phyloP scores from a whole-genome alignment of 2,329 filamentous ascomycete species.

The Myriosclerotinia curreyana region DNA sequence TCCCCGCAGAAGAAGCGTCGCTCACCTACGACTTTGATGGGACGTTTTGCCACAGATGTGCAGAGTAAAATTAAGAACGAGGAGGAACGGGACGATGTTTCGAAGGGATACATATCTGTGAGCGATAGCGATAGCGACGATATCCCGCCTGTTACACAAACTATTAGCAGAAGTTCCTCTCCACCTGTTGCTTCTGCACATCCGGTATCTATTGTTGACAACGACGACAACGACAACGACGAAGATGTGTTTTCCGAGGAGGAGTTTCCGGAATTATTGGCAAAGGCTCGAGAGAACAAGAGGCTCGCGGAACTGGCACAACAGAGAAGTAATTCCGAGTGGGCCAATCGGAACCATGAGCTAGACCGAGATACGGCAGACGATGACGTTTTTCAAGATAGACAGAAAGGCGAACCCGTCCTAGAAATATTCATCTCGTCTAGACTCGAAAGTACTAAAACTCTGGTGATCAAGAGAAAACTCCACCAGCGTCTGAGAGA shows the following conservation, averaged over 20 bases:
- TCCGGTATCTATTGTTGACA: slow-evolving; percentile 11
- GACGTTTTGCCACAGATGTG: slow-evolving; percentile 28
- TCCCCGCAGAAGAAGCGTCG: slow-evolving; percentile 16
- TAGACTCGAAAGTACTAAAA: slow-evolving; percentile 56
- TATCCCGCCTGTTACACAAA: slow-evolving; percentile 13
- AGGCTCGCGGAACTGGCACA: slow-evolving; percentile 27
- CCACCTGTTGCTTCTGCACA: background rate
- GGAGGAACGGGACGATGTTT: slow-evolving; percentile 13
- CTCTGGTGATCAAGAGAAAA: slow-evolving; percentile 63
- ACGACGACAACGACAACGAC: slow-evolving; percentile 31
- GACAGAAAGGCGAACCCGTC: slow-evolving; percentile 39
- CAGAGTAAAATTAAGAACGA: slow-evolving; percentile 20
- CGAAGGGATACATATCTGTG: slow-evolving; percentile 30
- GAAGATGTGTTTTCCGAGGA: slow-evolving; percentile 33
- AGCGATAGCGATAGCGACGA: slow-evolving; percentile 31
- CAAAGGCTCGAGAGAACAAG: slow-evolving; percentile 33
- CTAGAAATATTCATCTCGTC: slow-evolving; percentile 66
- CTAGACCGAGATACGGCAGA: background rate
- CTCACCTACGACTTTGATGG: slow-evolving; percentile 27
- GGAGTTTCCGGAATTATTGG: slow-evolving; percentile 38
- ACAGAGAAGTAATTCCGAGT: slow-evolving; percentile 21
- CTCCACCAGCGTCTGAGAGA: slow-evolving; percentile 65
- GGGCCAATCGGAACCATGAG: slow-evolving; percentile 25
- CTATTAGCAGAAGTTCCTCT: slow-evolving; percentile 4
- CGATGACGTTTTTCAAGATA: slow-evolving; percentile 27